These are phyloP conservation scores for Mycena venus DNA, from an alignment of 768 basidiomycete species.

Conservation along the genomic window DNA sequence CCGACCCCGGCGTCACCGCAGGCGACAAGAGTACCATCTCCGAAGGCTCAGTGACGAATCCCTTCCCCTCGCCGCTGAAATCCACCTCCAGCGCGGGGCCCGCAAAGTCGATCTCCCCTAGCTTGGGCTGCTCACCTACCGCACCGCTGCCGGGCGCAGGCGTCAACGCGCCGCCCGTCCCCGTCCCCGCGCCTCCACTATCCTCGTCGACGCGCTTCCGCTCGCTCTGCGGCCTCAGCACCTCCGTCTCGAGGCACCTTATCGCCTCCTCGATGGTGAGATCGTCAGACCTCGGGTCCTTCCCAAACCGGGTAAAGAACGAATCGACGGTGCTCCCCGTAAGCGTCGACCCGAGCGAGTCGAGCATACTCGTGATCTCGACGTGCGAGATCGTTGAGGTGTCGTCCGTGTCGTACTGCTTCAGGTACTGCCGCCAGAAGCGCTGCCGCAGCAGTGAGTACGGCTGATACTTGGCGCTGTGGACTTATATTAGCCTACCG, in stretches of 20 bases:
- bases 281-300: constrained; percentile 75
- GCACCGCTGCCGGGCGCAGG: constrained; percentile 57
- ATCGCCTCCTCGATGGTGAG: constrained; percentile 85
- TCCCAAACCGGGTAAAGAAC: constrained; percentile 83
- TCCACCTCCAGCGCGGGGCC: constrained; percentile 59
- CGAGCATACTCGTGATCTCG: constrained; percentile 95
- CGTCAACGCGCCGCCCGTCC: constrained; percentile 48
- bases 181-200: constrained; percentile 51
- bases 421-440: constrained; percentile 92
- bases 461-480: constrained; percentile 94
- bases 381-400: constrained; percentile 79
- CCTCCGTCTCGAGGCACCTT: constrained; percentile 87
- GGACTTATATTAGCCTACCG: neutral
- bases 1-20: constrained; percentile 10
- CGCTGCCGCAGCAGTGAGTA: constrained; percentile 92
- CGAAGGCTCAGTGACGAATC: constrained; percentile 59
- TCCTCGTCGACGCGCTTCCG: constrained; percentile 73
- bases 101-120: constrained; percentile 74
- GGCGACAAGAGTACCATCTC: constrained; percentile 48
- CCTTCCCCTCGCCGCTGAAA: constrained; percentile 31
- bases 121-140: constrained; percentile 56
- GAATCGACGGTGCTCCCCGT: constrained; percentile 81
- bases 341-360: constrained; percentile 95
- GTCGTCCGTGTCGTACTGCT: constrained; percentile 93
- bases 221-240: constrained; percentile 80